Base-by-base conservation (phyloP, 352 stramenopile genomes). In the Blastocystis sp. region DNA sequence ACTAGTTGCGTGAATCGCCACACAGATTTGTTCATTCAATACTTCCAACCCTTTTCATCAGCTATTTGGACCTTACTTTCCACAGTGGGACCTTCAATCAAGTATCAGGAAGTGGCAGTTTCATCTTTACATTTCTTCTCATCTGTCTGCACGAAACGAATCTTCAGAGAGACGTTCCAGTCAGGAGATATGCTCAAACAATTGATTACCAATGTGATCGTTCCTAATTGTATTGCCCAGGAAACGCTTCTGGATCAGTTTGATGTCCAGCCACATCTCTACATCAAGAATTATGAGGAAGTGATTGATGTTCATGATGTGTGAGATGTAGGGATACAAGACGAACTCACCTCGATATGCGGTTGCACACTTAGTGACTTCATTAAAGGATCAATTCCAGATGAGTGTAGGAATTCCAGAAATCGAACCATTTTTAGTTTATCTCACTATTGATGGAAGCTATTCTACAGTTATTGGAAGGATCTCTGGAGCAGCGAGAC, bases 211-310 rank as follows among this genome's bases (percentile, higher is more conserved):
- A 42, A 42, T 24, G 73, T 84, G 17, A 84, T 84, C 73, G 73
- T 84, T 30, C 73, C 73, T 19, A 84, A 84, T 35, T 84, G 73
- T 57, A 66, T 84, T 54, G 53, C 51, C 7, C 51, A 54, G 22
- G 73, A 53, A 35, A 35, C 51, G 5, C n/a, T 84, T 15, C 58
- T 66, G 27, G 73, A 84, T 4, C 73, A 84, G 73, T 84, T 84
- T 57, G 73, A 84, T 1, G 27, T 56, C 5, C 44, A 84, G 73
- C 73, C 73, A 3, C 11, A 58, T 35, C 44, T 68, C 22, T 84
- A 48, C 56, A 84, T 84, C 13, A 84, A 84, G 73, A 84, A 84
- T 57, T 84, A 84, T 51, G 73, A 84, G 33, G 73, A 84, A 44
- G 64, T 76, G 33, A 9, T 9, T 40, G 2, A 37, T 76, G 40